Percentiles rank a stretch among this genome's conserved stretches.
These are phyloP conservation scores for Phytophthora pistaciae DNA, from an alignment of 352 stramenopile species.

Conservation along the genomic window DNA sequence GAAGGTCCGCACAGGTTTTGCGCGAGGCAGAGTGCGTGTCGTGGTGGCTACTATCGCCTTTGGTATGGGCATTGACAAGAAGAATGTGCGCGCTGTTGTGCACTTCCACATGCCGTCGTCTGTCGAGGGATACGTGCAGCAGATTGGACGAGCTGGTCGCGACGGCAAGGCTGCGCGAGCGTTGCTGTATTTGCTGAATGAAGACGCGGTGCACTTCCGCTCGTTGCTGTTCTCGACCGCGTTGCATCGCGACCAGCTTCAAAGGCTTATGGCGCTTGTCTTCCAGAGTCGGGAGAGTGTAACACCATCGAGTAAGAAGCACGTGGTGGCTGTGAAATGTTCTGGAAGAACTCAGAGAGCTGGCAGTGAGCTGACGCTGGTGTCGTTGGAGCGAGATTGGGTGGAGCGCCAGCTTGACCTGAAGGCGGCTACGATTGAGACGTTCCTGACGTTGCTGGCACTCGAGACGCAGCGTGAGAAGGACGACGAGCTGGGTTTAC, in stretches of 20 bases:
- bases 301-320: constrained; percentile 10
- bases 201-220: constrained; percentile 76
- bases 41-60: constrained; percentile 98
- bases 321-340: constrained; percentile 43
- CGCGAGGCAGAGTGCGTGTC: constrained; percentile 87
- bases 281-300: constrained; percentile 25
- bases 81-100: constrained; percentile 97
- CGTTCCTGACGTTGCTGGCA: constrained; percentile 74
- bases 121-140: constrained; percentile 99
- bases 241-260: constrained; percentile 63
- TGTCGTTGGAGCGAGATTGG: constrained; percentile 68
- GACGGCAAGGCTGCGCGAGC: constrained; percentile 90
- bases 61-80: constrained; percentile 99
- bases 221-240: constrained; percentile 80
- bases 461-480: constrained; percentile 40
- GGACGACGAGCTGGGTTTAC: constrained; percentile 17
- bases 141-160: constrained; percentile 95
- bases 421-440: constrained; percentile 79
- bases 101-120: constrained; percentile 97
- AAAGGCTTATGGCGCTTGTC: constrained; percentile 52
- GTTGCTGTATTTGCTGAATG: constrained; percentile 69
- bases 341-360: constrained; percentile 12
- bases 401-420: constrained; percentile 75
- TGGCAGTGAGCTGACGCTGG: constrained; percentile 24
- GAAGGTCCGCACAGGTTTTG: constrained; percentile 87